Base-by-base conservation (phyloP, 148 eudicot species). In the Agrostemma githago region DNA sequence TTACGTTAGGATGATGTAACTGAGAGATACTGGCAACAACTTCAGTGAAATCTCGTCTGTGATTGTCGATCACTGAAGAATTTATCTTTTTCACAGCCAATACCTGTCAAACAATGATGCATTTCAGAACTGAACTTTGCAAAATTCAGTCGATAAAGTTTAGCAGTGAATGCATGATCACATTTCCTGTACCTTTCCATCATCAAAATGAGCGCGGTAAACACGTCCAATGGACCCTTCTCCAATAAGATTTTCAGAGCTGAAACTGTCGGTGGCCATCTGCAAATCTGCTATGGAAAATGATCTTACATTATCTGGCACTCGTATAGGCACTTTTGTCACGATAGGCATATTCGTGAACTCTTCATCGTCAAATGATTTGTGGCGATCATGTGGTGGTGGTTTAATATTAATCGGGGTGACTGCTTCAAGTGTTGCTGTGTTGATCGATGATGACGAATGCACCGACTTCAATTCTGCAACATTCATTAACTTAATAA, bases 191-290 rank as follows among this genome's bases (percentile, higher is more conserved):
- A 95, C 98, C 97, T 86, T 84, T 61, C 97, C 98, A 69, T 92
- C 90, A 76, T 86, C 88, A 73, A 85, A 86, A 73, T 85, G 83
- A 80, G 98, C 93, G 62, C 88, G 84, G 79, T 81, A 93, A 80
- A 93, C 98, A 83, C 93, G 94, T 70, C 96, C 98, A 77, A 90
- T 73, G 65, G 96, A 86, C 78, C 98, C 98, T 82, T 95, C 98
- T 26, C 96, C 97, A 66, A 95, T 65, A 66, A 92, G 90, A 71
- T 89, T 87, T 15, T 95, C 98, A 44, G 80, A 68, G 76, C 82
- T 87, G 82, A 95, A 95, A 82, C 98, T 95, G 72, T 83, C 88
- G 2, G 98, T 95, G 53, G 96, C 97, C 72, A 95, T 88, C 82
- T 95, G 98, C 73, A 95, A 86, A 75, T 95, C 98, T 69, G 98